These are phyloP conservation scores for Rubia balearica DNA, from an alignment of 305 asterid species.

Conservation along the genomic window DNA sequence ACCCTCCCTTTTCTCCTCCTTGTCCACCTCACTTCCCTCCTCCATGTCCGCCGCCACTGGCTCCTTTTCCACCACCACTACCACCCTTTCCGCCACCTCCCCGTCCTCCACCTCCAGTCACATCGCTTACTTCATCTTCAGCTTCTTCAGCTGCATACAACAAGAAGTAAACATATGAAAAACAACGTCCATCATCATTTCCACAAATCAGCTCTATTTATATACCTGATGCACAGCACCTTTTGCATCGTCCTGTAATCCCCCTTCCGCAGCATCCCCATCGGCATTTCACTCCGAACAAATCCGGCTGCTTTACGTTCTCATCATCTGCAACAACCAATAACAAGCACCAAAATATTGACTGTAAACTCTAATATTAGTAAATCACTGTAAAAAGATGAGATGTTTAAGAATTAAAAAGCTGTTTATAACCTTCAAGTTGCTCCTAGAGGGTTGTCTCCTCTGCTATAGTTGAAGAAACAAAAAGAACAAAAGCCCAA, in stretches of 20 bases:
- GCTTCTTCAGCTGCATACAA: constrained; percentile 14
- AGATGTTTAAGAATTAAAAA: too few relatives aligned
- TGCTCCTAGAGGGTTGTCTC: not conserved
- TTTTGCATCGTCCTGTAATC: not conserved
- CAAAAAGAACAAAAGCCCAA: not conserved
- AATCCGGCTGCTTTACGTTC: not conserved
- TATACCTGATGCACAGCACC: not conserved
- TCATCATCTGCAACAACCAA: not conserved
- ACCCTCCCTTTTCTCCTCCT: not conserved
- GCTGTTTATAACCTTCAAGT: not conserved
- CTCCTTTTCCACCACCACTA: not conserved
- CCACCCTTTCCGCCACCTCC: not conserved
- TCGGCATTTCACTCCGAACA: not conserved
- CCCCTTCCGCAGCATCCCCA: not conserved
- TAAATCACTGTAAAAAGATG: too few relatives aligned
- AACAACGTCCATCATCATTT: not conserved
- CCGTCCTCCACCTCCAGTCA: not conserved
- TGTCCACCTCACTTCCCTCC: not conserved
- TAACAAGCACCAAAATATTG: not conserved
- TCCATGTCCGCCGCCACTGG: not conserved
- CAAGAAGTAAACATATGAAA: not conserved
- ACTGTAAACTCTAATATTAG: too few relatives aligned
- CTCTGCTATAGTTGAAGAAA: not conserved
- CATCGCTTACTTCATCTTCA: not conserved
- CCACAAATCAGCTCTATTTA: not conserved